Evolutionary conservation across 2,329 filamentous ascomycete genomes (phyloP), one percentile per base, ranked within the genome.

Genomic region (Chalara sp.): DNA sequence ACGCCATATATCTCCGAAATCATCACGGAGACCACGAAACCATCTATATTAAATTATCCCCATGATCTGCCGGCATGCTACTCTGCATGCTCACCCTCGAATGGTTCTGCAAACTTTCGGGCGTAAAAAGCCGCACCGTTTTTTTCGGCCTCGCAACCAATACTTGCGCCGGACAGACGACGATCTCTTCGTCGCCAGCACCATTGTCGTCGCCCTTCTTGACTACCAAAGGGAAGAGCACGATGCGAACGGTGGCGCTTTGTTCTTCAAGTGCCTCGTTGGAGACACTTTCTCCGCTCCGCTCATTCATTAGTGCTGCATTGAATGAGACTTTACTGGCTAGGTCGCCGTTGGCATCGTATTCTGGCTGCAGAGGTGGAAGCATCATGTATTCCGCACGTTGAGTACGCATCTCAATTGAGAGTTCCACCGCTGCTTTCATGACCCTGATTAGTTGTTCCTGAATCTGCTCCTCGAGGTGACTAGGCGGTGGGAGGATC

Each of bases 341-440:
- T 6, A 99, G 80, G 63, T 97, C 92, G 60, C 93, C 93, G 56
- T 93, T 89, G 61, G 84, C 86, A 68, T 97, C 91, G 69, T 96
- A 97, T 68, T 96, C 90, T 28, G 93, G 93, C 68, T 93, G 89
- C 50, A 96, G 76, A 5, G 93, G 93, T 31, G 93, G 92, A 13
- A 97, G 83, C 92, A 99, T 99, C 74, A 96, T 93, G 73, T 96
- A 99, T 72, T 97, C 93, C 37, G 93, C 90, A 53, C 89, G 84
- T 68, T 99, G 93, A 12, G 87, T 95, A 66, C 93, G 90, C 93
- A 99, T 99, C 72, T 96, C 91, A 58, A 99, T 84, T 1, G 90
- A 90, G 8, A 99, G 80, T 52, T 88, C 86, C 46, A 96, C 93
- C 1, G 95, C 93, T 55, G 92, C 82, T 58, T 83, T 83, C 70